These are phyloP conservation scores for Ilex aquifolium DNA, from an alignment of 257 asterid genomes.

Conservation along the genomic window DNA sequence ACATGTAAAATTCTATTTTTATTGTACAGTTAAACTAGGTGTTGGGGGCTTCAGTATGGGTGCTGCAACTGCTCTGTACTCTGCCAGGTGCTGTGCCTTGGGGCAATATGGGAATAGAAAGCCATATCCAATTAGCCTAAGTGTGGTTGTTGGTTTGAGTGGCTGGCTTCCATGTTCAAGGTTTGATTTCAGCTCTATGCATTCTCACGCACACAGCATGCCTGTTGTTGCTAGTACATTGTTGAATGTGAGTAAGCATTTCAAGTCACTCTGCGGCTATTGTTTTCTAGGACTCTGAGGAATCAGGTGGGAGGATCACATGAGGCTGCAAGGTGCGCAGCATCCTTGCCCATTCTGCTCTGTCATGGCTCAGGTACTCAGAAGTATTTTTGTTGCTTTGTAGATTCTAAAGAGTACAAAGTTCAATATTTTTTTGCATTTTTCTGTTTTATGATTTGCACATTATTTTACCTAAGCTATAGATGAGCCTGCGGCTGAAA, in stretches of 20 bases:
- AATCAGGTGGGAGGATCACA: constrained; percentile 44
- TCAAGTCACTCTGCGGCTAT: constrained; percentile 14
- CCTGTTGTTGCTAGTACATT: constrained; percentile 1
- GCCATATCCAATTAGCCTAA: constrained; percentile 45
- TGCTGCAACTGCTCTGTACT: constrained; percentile 79
- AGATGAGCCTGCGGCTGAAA: no score
- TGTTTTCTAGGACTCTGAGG: constrained; percentile 49
- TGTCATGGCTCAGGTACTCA: constrained; percentile 79
- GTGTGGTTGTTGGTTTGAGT: constrained; percentile 55
- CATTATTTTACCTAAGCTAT: no score
- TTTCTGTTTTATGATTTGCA: no score
- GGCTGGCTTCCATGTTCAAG: constrained; percentile 91
- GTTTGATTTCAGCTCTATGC: constrained; percentile 19
- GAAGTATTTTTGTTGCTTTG: background rate
- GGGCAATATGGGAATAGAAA: constrained; percentile 49
- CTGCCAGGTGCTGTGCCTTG: constrained; percentile 59
- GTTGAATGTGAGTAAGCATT: constrained; percentile 4
- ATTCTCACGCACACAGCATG: background rate
- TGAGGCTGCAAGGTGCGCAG: constrained; percentile 57
- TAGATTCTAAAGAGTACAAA: background rate
- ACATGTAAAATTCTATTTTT: background rate
- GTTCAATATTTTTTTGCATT: no score
- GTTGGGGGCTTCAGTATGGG: constrained; percentile 91
- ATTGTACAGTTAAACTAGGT: constrained; percentile 64
- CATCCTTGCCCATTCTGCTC: constrained; percentile 58